A percentile compares a stretch with the other conserved stretches of the same genome.
These are phyloP conservation scores for Botrytis sinoallii DNA, from an alignment of 2,329 filamentous ascomycete genomes.

Conservation along the genomic window DNA sequence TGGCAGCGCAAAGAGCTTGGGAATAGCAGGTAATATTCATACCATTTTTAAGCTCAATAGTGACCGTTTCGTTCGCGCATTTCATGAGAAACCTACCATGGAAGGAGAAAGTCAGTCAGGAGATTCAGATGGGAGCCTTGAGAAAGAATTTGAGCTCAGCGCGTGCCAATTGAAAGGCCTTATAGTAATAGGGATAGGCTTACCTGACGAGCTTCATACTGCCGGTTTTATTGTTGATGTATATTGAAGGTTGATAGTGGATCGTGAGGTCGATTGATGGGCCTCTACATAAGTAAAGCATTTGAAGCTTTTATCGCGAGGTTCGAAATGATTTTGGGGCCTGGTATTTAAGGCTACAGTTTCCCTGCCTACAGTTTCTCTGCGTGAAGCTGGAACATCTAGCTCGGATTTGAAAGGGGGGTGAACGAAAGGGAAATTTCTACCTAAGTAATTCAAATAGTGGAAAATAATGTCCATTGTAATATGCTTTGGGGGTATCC, in stretches of 20 bases:
- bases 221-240: constrained; percentile 32
- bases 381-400: neutral
- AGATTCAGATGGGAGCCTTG: constrained; percentile 41
- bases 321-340: neutral
- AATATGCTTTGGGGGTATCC: constrained; percentile 10
- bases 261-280: constrained; percentile 6
- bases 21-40: constrained; percentile 32
- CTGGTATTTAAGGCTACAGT: neutral
- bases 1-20: neutral
- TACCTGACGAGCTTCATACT: constrained; percentile 98
- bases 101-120: constrained; percentile 36
- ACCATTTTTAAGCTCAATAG: constrained; percentile 98
- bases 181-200: constrained; percentile 39
- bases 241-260: constrained; percentile 11
- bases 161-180: constrained; percentile 38
- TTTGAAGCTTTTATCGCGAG: constrained; percentile 21
- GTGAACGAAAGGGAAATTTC: neutral
- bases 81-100: constrained; percentile 91
- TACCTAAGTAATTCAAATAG: neutral
- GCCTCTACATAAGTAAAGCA: constrained; percentile 7
- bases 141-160: constrained; percentile 44
- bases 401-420: neutral
- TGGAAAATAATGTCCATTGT: neutral
- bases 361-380: neutral
- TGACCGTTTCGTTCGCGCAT: constrained; percentile 97